These are phyloP conservation scores for Mesembryanthemum crystallinum DNA, from an alignment of 148 eudicot species.

Conservation along the genomic window DNA sequence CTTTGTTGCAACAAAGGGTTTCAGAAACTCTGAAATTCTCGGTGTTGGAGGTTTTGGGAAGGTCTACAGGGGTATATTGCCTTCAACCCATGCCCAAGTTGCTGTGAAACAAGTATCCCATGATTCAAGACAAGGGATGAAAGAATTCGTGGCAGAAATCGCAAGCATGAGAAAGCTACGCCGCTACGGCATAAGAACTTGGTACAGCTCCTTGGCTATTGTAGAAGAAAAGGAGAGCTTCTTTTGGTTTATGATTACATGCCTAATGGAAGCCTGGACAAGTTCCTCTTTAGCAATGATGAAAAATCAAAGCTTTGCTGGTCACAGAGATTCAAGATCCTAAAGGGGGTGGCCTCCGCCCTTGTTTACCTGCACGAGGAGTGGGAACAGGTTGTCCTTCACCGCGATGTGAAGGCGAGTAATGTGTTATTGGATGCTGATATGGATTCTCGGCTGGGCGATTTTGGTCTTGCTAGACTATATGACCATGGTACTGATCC, in stretches of 20 bases:
- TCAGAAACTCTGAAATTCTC: slow-evolving; percentile 20
- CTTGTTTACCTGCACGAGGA: slow-evolving; percentile 27
- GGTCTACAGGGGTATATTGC: slow-evolving; percentile 25
- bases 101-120: slow-evolving; percentile 31
- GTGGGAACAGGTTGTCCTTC: slow-evolving; percentile 32
- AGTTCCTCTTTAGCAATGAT: slow-evolving; percentile 15
- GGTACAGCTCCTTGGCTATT: slow-evolving; percentile 27
- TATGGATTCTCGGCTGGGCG: slow-evolving; percentile 23
- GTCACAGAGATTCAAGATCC: slow-evolving; percentile 25
- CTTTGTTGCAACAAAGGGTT: slow-evolving; percentile 28
- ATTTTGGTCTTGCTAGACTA: slow-evolving; percentile 26
- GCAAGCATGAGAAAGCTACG: slow-evolving; percentile 26
- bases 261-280: slow-evolving; percentile 31
- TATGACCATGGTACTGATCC: slow-evolving; percentile 25
- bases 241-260: slow-evolving; percentile 31
- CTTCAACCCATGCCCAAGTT: slow-evolving; percentile 4
- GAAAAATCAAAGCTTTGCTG: slow-evolving; percentile 12
- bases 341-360: slow-evolving; percentile 27
- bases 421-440: slow-evolving; percentile 30
- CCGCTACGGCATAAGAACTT: slow-evolving; percentile 21
- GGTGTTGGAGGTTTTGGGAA: slow-evolving; percentile 32
- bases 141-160: slow-evolving; percentile 27
- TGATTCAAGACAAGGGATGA: slow-evolving; percentile 31
- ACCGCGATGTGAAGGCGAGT: slow-evolving; percentile 28
- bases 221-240: slow-evolving; percentile 26